phyloP scores from a whole-genome alignment of 73 alveolate species.

The Paramecium octaurelia region DNA sequence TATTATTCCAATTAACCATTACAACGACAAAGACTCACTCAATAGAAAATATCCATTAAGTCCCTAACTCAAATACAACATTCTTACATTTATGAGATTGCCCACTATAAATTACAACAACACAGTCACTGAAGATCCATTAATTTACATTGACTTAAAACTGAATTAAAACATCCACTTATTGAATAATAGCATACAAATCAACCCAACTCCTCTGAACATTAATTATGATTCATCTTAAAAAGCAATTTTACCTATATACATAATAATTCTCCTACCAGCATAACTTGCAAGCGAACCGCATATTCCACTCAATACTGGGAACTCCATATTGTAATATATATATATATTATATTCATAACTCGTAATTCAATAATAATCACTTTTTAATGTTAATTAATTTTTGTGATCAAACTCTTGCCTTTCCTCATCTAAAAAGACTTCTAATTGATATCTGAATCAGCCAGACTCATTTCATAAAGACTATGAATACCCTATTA shows the following conservation, averaged over 20 bases:
- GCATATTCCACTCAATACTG: constrained; percentile 36
- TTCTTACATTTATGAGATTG: constrained; percentile 2
- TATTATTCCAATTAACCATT: constrained; percentile 26
- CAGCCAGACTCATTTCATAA: background rate
- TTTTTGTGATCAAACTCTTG: background rate
- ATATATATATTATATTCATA: background rate
- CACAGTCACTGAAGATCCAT: constrained; percentile 37
- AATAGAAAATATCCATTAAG: background rate
- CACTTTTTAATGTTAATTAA: background rate
- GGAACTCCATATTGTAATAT: background rate
- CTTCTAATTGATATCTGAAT: background rate
- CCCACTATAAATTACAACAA: background rate
- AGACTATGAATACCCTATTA: background rate
- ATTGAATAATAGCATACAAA: background rate
- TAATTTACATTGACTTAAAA: background rate
- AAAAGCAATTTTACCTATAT: constrained; percentile 14
- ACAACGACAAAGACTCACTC: background rate
- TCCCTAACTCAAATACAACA: background rate
- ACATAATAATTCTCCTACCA: background rate
- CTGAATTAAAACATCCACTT: constrained; percentile 36
- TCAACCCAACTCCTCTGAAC: background rate
- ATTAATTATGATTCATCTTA: background rate
- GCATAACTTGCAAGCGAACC: constrained; percentile 33
- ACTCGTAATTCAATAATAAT: background rate
- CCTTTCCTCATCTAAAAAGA: background rate